A percentile compares a stretch with the other conserved stretches of the same genome.
Evolutionary conservation across 1,284 basidiomycete species (phyloP).

Genomic region (Pascua guehoae): DNA sequence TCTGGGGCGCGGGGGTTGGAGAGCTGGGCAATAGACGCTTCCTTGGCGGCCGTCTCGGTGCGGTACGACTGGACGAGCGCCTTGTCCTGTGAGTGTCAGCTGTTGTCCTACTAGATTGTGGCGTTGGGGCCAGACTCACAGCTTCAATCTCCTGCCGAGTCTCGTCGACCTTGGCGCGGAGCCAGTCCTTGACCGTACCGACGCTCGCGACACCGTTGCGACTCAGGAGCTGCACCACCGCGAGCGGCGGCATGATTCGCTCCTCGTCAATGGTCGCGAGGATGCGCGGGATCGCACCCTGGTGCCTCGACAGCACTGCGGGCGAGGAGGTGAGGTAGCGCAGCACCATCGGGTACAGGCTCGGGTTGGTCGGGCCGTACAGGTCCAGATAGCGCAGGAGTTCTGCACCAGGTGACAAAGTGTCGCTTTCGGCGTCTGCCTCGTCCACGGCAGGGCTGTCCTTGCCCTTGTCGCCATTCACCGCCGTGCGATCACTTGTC

Average conservation of each 20-base stretch:
- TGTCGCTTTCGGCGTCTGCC: not conserved
- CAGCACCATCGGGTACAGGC: constrained; percentile 84
- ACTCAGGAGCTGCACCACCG: constrained; percentile 81
- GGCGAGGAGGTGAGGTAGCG: constrained; percentile 80
- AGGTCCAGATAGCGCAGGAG: constrained; percentile 68
- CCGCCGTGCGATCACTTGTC: constrained; percentile 25
- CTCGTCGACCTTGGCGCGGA: constrained; percentile 70
- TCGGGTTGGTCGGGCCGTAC: constrained; percentile 68
- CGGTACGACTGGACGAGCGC: constrained; percentile 81
- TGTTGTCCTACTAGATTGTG: not conserved
- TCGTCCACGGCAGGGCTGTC: not conserved
- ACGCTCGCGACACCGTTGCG: constrained; percentile 82
- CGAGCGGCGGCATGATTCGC: constrained; percentile 78
- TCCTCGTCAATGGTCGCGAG: constrained; percentile 73
- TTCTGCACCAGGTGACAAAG: constrained; percentile 50
- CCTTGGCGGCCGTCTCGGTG: constrained; percentile 72
- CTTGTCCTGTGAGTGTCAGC: constrained; percentile 61
- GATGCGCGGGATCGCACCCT: constrained; percentile 65
- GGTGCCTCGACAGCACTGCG: constrained; percentile 65
- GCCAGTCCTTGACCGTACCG: constrained; percentile 84
- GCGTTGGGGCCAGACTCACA: constrained; percentile 52
- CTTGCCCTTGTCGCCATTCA: not conserved
- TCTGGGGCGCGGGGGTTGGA: constrained; percentile 70
- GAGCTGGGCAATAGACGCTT: constrained; percentile 75
- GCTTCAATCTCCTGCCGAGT: constrained; percentile 72